Evolutionary conservation across 1,284 basidiomycete species (phyloP).

Genomic region (Cutaneotrichosporon arboriforme): DNA sequence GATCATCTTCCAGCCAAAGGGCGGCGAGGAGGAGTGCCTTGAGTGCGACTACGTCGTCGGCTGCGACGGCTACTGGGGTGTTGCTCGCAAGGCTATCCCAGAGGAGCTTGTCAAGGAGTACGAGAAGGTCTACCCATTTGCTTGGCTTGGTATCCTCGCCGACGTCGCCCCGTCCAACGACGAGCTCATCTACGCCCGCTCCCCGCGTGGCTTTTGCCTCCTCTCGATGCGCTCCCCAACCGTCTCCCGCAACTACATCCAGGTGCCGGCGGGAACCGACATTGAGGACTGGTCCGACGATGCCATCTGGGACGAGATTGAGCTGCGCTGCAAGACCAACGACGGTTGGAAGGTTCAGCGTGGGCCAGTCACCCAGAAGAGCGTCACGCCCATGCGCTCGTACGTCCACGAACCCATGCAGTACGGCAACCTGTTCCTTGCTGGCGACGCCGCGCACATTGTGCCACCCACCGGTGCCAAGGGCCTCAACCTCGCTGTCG

Average conservation of each 20-base stretch:
- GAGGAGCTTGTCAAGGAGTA: constrained; percentile 12
- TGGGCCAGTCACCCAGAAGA: constrained; percentile 18
- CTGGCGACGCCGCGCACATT: constrained; percentile 21
- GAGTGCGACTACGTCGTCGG: constrained; percentile 17
- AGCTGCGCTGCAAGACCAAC: constrained; percentile 12
- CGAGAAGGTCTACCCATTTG: constrained; percentile 19
- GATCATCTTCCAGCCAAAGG: constrained; percentile 16
- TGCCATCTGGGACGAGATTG: constrained; percentile 19
- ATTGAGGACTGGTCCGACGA: constrained; percentile 18
- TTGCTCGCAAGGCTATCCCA: constrained; percentile 17
- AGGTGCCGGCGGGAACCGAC: constrained; percentile 18
- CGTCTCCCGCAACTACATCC: constrained; percentile 20
- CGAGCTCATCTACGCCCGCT: constrained; percentile 21
- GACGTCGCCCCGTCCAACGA: constrained; percentile 20
- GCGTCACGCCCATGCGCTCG: constrained; percentile 19
- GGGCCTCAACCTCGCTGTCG: constrained; percentile 20
- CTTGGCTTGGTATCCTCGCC: constrained; percentile 21
- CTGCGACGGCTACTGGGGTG: constrained; percentile 21
- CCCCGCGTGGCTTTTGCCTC: constrained; percentile 15
- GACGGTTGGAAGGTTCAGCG: constrained; percentile 20
- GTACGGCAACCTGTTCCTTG: constrained; percentile 19
- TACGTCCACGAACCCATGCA: constrained; percentile 22
- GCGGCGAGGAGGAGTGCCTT: constrained; percentile 7
- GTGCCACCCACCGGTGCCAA: constrained; percentile 20
- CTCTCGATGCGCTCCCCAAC: constrained; percentile 19